These are phyloP conservation scores for Suhomyces emberorum DNA, from an alignment of 805 yeast species.

Conservation along the genomic window DNA sequence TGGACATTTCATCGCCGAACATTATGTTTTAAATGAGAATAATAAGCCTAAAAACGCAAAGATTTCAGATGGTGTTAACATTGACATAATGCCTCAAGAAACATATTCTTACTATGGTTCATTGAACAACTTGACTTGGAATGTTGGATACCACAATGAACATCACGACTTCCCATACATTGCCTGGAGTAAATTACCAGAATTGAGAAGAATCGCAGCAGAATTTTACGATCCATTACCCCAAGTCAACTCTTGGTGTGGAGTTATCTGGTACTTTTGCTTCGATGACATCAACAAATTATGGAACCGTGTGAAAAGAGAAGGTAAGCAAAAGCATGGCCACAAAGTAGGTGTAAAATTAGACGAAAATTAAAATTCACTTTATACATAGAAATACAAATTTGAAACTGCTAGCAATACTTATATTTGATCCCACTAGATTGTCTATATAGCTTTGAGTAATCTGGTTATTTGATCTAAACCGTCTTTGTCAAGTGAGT, in stretches of 20 bases:
- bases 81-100: constrained; percentile 54
- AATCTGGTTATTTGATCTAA: constrained; percentile 63
- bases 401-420: no score
- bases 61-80: constrained; percentile 18
- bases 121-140: constrained; percentile 78
- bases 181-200: constrained; percentile 81
- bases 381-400: no score
- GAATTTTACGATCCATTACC: constrained; percentile 86
- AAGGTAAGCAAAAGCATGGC: constrained; percentile 36
- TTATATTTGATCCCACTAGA: neutral
- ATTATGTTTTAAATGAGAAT: constrained; percentile 62
- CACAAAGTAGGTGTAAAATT: constrained; percentile 17
- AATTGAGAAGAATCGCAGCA: constrained; percentile 59
- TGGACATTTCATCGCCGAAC: constrained; percentile 96
- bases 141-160: constrained; percentile 91
- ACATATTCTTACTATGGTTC: constrained; percentile 88
- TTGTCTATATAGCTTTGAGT: constrained; percentile 47
- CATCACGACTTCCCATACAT: constrained; percentile 94
- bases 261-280: constrained; percentile 70
- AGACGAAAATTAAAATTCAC: constrained; percentile 8
- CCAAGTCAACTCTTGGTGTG: constrained; percentile 70
- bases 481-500: constrained; percentile 46
- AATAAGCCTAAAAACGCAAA: constrained; percentile 42
- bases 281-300: constrained; percentile 63
- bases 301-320: constrained; percentile 80